Percentiles rank a stretch among this genome's conserved stretches.
phyloP scores from a whole-genome alignment of 2,329 filamentous ascomycete genomes.

The Fusarium pilosicola region DNA sequence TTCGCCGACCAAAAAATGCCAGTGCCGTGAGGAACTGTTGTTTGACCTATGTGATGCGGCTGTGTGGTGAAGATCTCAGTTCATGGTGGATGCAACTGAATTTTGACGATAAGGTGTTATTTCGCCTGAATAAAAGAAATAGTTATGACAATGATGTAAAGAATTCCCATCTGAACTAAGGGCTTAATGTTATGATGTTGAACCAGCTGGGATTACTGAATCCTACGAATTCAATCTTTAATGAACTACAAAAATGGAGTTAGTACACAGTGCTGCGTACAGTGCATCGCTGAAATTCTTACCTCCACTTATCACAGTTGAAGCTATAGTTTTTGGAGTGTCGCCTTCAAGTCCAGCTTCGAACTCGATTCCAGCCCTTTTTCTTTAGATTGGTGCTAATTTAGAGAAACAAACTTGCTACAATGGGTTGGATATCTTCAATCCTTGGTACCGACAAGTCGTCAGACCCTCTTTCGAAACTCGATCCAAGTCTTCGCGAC shows the following conservation, averaged over 20 bases:
- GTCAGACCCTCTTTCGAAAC: conserved; percentile 72
- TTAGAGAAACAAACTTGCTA: not conserved
- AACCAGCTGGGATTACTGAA: not conserved
- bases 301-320: conserved; percentile 35
- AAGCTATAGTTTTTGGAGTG: conserved; percentile 32
- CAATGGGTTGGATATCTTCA: conserved; percentile 68
- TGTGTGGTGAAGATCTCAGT: conserved; percentile 6
- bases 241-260: not conserved
- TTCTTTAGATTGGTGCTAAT: not conserved
- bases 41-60: not conserved
- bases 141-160: conserved; percentile 2
- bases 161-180: not conserved
- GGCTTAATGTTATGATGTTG: not conserved
- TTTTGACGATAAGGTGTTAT: not conserved
- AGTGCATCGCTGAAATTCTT: conserved; percentile 23
- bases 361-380: not conserved
- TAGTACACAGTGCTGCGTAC: conserved; percentile 31
- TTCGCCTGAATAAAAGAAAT: not conserved
- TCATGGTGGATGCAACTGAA: not conserved
- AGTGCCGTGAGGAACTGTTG: conserved; percentile 34
- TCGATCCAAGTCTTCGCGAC: conserved; percentile 85
- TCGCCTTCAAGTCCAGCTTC: conserved; percentile 12
- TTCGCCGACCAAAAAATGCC: conserved; percentile 39
- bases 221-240: not conserved
- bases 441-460: conserved; percentile 60